Conservation (phyloP, 768 basidiomycete species). For the Suillus discolor region DNA sequence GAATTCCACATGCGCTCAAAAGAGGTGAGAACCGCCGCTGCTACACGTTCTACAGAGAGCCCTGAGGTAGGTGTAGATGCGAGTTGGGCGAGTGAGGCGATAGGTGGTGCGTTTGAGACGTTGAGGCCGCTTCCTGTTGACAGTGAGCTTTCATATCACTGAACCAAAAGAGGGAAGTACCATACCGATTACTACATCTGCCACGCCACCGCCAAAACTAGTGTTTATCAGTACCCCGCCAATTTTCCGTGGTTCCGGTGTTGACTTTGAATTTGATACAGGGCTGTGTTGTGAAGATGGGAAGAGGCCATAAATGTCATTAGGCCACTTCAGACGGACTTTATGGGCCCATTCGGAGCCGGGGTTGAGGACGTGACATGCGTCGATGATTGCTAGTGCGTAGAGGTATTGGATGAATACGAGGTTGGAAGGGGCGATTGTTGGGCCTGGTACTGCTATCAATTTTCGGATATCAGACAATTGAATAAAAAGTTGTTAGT, state of each 20-base stretch:
- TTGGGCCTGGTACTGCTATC: conserved; percentile 7
- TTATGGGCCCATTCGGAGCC: conserved; percentile 47
- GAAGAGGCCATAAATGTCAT: conserved; percentile 83
- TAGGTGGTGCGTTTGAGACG: conserved; percentile 78
- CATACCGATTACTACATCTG: conserved; percentile 84
- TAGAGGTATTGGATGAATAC: conserved; percentile 96
- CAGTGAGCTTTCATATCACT: not conserved
- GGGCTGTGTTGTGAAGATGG: conserved; percentile 36
- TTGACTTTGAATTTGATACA: conserved; percentile 40
- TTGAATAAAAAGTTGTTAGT: no score
- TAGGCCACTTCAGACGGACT: conserved; percentile 94
- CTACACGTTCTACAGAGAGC: conserved; percentile 72
- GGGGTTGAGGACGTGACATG: conserved; percentile 62
- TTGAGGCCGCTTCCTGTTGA: conserved; percentile 64
- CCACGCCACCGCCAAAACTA: conserved; percentile 70
- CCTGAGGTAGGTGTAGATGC: not conserved
- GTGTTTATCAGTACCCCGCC: conserved; percentile 94
- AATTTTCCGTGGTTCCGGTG: conserved; percentile 54
- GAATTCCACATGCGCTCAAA: conserved; percentile 75
- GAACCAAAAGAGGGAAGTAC: conserved; percentile 39
- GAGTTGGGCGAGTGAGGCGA: conserved; percentile 79
- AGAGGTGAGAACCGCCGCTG: conserved; percentile 66
- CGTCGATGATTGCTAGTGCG: conserved; percentile 86
- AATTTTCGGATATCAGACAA: not conserved
- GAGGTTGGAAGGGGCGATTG: conserved; percentile 51